Conservation (phyloP, 768 basidiomycete species). For the Agrocybe chaxingu region DNA sequence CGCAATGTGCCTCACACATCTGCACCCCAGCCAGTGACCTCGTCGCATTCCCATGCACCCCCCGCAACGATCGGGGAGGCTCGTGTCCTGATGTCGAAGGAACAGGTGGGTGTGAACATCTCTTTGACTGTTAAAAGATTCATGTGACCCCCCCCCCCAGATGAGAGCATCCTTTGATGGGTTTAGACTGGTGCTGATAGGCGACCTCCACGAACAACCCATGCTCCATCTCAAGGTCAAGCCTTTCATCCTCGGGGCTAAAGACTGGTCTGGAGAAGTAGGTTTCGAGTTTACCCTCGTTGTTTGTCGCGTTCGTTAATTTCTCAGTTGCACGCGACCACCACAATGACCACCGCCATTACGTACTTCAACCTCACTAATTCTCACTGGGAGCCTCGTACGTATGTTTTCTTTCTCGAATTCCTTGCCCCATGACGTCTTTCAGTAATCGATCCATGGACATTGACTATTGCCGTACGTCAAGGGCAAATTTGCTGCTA, state of each 20-base stretch:
- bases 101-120: conserved; percentile 55
- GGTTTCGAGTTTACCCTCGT: conserved; percentile 10
- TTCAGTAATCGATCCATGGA: conserved; percentile 94
- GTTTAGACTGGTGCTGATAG: conserved; percentile 89
- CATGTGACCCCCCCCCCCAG: conserved; percentile 33
- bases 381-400: conserved; percentile 96
- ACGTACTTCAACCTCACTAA: conserved; percentile 97
- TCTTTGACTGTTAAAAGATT: neutral
- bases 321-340: conserved; percentile 75
- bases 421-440: conserved; percentile 6
- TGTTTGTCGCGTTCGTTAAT: neutral
- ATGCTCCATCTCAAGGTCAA: conserved; percentile 87
- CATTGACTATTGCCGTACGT: conserved; percentile 66
- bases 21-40: neutral
- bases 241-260: conserved; percentile 76
- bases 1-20: too few relatives aligned
- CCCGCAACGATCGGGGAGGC: conserved; percentile 33
- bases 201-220: conserved; percentile 93
- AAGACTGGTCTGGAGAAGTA: conserved; percentile 95
- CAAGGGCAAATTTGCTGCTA: conserved; percentile 5
- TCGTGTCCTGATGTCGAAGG: conserved; percentile 59
- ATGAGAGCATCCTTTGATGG: conserved; percentile 86
- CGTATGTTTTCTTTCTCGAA: conserved; percentile 19
- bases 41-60: neutral
- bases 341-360: conserved; percentile 77